Conservation (phyloP, 129 eudicot genomes). For the Chrysanthemum seticuspe region DNA sequence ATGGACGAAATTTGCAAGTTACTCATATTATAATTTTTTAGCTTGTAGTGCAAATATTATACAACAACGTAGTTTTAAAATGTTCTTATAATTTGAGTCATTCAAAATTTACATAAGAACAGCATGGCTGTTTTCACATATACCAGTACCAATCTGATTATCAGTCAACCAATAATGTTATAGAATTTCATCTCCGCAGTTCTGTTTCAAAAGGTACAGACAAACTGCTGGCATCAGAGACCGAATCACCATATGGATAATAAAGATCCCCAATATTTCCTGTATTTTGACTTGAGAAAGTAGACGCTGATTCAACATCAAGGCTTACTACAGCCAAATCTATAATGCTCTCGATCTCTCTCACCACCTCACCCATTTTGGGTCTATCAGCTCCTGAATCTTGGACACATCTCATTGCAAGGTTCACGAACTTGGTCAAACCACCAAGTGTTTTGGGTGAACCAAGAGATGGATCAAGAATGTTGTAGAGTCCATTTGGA, state of each 20-base stretch:
- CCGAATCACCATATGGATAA: slow-evolving; percentile 44
- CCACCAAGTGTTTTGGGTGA: slow-evolving; percentile 49
- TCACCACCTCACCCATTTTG: slow-evolving; percentile 79
- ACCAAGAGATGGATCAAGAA: slow-evolving; percentile 58
- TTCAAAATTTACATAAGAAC: slow-evolving; percentile 17
- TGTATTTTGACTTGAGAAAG: slow-evolving; percentile 39
- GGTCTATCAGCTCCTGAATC: slow-evolving; percentile 62
- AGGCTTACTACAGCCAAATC: slow-evolving; percentile 36
- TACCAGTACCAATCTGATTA: slow-evolving; percentile 10
- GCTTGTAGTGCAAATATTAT: not conserved
- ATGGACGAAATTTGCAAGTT: too few species aligned
- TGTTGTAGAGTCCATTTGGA: slow-evolving; percentile 26
- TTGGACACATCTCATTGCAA: slow-evolving; percentile 73
- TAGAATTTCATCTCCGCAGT: slow-evolving; percentile 19
- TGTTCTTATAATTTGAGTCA: slow-evolving; percentile 1
- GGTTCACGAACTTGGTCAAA: slow-evolving; percentile 45
- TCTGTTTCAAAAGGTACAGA: slow-evolving; percentile 44
- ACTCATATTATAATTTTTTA: too few species aligned
- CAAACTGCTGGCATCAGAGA: slow-evolving; percentile 32
- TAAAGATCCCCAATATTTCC: slow-evolving; percentile 37
- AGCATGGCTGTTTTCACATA: slow-evolving; percentile 9
- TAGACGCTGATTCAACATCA: slow-evolving; percentile 33
- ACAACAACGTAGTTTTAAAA: slow-evolving; percentile 3
- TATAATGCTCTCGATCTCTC: slow-evolving; percentile 67
- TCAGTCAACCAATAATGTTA: slow-evolving; percentile 1